These are phyloP conservation scores for Podaxis sp. DNA, from an alignment of 768 basidiomycete genomes.

Conservation along the genomic window DNA sequence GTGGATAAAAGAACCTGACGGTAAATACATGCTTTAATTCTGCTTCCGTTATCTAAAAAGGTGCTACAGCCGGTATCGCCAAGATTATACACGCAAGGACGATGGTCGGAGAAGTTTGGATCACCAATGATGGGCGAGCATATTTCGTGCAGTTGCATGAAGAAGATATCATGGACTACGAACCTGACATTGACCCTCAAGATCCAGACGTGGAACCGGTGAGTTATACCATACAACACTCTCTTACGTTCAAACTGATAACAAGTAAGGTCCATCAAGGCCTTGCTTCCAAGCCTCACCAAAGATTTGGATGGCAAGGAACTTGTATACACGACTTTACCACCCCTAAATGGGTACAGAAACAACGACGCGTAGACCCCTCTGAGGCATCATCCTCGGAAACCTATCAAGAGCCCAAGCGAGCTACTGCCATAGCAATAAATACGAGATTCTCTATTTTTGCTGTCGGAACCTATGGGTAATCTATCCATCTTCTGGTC, in stretches of 20 bases:
- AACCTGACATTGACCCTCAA: conserved; percentile 16
- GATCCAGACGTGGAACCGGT: conserved; percentile 3
- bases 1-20: conserved; percentile 76
- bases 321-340: conserved; percentile 79
- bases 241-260: background rate
- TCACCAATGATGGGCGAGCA: conserved; percentile 81
- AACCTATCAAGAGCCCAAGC: conserved; percentile 63
- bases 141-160: conserved; percentile 74
- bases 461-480: conserved; percentile 79
- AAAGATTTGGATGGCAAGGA: conserved; percentile 60
- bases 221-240: background rate
- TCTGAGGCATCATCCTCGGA: conserved; percentile 33
- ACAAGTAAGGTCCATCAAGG: conserved; percentile 11
- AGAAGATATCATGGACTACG: conserved; percentile 15
- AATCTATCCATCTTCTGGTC: conserved; percentile 12
- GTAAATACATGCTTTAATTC: conserved; percentile 35
- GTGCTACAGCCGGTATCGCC: conserved; percentile 55
- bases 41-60: background rate
- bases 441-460: conserved; percentile 82
- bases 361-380: conserved; percentile 59
- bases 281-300: conserved; percentile 21
- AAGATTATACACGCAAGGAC: conserved; percentile 59
- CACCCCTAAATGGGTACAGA: conserved; percentile 78
- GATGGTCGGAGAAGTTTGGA: conserved; percentile 75
- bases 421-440: conserved; percentile 64